Conservation (phyloP, 2,329 filamentous ascomycete species). For the Pyrenophora graminea region DNA sequence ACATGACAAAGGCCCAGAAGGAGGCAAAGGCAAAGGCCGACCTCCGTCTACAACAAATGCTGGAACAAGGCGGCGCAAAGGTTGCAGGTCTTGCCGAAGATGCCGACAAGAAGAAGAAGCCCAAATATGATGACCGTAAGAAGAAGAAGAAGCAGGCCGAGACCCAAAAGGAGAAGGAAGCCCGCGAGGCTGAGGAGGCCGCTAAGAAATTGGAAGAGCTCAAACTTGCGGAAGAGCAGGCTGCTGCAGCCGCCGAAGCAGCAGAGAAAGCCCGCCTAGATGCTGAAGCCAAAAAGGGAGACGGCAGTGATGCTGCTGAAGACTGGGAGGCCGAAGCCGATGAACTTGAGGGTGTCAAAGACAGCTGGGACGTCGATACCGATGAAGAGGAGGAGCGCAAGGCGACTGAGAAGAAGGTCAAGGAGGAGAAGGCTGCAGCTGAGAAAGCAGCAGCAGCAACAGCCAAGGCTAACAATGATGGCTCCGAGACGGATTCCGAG, state of each 20-base stretch:
- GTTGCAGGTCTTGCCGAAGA: slow-evolving; percentile 59
- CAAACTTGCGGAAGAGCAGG: slow-evolving; percentile 62
- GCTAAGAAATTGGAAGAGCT: slow-evolving; percentile 61
- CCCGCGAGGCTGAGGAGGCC: slow-evolving; percentile 59
- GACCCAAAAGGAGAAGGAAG: slow-evolving; percentile 53
- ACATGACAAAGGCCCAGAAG: slow-evolving; percentile 82
- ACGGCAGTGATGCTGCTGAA: slow-evolving; percentile 68
- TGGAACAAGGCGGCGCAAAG: slow-evolving; percentile 73
- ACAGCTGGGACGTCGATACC: slow-evolving; percentile 90
- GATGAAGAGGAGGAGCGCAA: slow-evolving; percentile 67
- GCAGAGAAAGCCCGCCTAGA: slow-evolving; percentile 64
- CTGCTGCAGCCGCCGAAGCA: slow-evolving; percentile 78
- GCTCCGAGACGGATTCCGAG: slow-evolving; percentile 48
- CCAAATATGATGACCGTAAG: slow-evolving; percentile 72
- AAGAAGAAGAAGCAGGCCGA: slow-evolving; percentile 73
- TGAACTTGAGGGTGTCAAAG: slow-evolving; percentile 77
- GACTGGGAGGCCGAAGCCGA: slow-evolving; percentile 88
- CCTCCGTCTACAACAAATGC: slow-evolving; percentile 81
- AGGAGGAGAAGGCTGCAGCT: slow-evolving; percentile 29
- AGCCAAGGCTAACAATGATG: slow-evolving; percentile 23
- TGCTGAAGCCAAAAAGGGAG: slow-evolving; percentile 63
- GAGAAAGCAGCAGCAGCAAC: slow-evolving; percentile 34
- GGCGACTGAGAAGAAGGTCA: slow-evolving; percentile 32
- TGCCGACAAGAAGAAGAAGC: slow-evolving; percentile 76
- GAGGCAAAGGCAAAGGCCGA: slow-evolving; percentile 80